phyloP scores from a whole-genome alignment of 805 yeast genomes.

The Millerozyma acaciae region DNA sequence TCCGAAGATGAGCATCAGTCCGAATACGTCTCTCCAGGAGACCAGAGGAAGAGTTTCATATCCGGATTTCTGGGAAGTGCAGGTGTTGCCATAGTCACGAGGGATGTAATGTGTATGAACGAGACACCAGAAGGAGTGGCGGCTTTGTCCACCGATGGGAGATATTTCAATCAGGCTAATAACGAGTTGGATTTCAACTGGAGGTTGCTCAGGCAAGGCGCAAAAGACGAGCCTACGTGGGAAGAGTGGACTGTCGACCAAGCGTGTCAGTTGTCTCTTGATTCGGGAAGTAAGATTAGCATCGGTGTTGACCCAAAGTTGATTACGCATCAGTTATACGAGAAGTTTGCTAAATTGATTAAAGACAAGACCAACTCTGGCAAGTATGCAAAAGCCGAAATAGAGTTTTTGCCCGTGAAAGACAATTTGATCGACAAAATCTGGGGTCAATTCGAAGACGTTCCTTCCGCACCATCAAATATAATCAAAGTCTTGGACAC shows the following conservation, averaged over 20 bases:
- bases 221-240: constrained; percentile 50
- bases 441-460: constrained; percentile 64
- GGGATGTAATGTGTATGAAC: constrained; percentile 50
- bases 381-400: constrained; percentile 25
- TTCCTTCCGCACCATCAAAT: constrained; percentile 51
- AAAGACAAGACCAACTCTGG: constrained; percentile 18
- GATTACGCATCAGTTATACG: constrained; percentile 33
- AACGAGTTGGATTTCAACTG: constrained; percentile 60
- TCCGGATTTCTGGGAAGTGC: constrained; percentile 61
- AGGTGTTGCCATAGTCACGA: constrained; percentile 55
- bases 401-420: constrained; percentile 41
- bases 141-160: constrained; percentile 56
- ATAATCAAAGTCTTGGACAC: constrained; percentile 49
- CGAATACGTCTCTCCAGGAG: constrained; percentile 53
- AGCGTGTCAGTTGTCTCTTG: constrained; percentile 47
- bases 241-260: constrained; percentile 53
- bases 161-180: constrained; percentile 57
- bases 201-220: constrained; percentile 51
- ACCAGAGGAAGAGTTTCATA: constrained; percentile 54
- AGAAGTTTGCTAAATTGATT: constrained; percentile 29
- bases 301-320: constrained; percentile 51
- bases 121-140: constrained; percentile 52
- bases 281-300: constrained; percentile 35
- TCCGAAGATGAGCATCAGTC: constrained; percentile 63
- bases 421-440: constrained; percentile 71